Conservation (phyloP, 148 eudicot species). For the Chenopodium berlandieri region DNA sequence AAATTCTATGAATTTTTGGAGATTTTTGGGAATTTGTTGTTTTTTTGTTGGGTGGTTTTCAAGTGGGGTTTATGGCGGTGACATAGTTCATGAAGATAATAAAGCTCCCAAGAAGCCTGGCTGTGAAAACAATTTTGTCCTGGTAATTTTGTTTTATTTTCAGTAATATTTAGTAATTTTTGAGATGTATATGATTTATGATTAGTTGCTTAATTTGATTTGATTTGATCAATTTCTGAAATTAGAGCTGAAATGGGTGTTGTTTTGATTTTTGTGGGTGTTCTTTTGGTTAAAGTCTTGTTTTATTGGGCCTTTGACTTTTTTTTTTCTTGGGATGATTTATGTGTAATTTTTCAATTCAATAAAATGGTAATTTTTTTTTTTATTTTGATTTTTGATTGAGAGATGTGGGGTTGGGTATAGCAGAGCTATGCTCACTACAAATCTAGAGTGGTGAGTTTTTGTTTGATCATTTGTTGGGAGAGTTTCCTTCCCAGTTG, state of each 20-base stretch:
- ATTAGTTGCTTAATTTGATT: not conserved
- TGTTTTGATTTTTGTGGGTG: not conserved
- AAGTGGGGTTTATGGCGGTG: constrained; percentile 55
- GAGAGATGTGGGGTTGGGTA: not conserved
- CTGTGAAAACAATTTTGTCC: constrained; percentile 80
- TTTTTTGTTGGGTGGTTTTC: constrained; percentile 17
- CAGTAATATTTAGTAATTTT: not conserved
- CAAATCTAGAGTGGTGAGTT: constrained; percentile 16
- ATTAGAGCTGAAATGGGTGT: not conserved
- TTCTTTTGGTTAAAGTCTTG: not conserved
- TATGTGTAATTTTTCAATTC: not conserved
- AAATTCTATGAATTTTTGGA: constrained; percentile 21
- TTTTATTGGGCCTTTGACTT: constrained; percentile 13
- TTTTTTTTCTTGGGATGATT: not conserved
- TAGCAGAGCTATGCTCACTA: not conserved
- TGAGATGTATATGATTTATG: not conserved
- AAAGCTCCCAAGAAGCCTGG: constrained; percentile 77
- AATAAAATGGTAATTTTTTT: not conserved
- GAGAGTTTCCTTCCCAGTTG: too few species aligned
- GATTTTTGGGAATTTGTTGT: constrained; percentile 9
- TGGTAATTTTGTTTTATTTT: constrained; percentile 42
- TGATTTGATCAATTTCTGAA: not conserved
- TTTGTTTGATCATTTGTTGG: too few species aligned
- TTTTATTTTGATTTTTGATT: constrained; percentile 9
- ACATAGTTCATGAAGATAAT: constrained; percentile 87